Evolutionary conservation across 345 rosid genomes (phyloP).

Genomic region (Passiflora organensis): DNA sequence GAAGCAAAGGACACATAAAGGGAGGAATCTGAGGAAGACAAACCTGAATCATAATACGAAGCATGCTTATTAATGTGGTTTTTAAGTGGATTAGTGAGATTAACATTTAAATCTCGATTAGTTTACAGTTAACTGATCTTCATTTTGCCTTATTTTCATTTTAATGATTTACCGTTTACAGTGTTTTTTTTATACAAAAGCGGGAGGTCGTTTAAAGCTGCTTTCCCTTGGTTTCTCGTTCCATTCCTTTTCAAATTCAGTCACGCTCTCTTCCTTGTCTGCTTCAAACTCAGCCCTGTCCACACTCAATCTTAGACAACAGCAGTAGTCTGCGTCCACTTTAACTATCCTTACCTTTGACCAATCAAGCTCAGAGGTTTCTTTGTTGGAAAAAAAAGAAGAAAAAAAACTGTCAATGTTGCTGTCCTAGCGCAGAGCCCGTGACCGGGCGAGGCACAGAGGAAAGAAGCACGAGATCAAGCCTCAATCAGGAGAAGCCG

Average conservation of each 20-base stretch:
- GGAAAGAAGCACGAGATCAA: neutral
- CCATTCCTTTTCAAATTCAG: slow-evolving; percentile 4
- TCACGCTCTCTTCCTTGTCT: neutral
- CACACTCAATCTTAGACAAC: neutral
- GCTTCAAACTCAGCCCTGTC: slow-evolving; percentile 3
- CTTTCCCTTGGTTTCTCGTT: neutral
- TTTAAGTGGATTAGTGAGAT: too few relatives aligned
- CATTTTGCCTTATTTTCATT: too few relatives aligned
- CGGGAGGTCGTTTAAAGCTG: neutral
- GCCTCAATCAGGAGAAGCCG: neutral
- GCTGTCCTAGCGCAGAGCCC: slow-evolving; percentile 15
- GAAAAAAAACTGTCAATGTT: slow-evolving; percentile 5
- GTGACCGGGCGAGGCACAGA: slow-evolving; percentile 11
- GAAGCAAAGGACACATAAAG: too few relatives aligned
- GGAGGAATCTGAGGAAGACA: too few relatives aligned
- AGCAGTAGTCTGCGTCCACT: too few relatives aligned
- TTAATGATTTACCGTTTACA: neutral
- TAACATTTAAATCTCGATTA: too few relatives aligned
- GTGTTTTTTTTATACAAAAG: neutral
- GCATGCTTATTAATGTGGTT: too few relatives aligned
- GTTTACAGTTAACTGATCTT: too few relatives aligned
- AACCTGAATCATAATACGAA: too few relatives aligned
- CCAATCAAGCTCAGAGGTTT: neutral
- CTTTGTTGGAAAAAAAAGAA: neutral
- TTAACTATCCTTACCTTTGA: too few relatives aligned